Conservation (phyloP, 495 filamentous ascomycete genomes). For the Clohesyomyces aquaticus region DNA sequence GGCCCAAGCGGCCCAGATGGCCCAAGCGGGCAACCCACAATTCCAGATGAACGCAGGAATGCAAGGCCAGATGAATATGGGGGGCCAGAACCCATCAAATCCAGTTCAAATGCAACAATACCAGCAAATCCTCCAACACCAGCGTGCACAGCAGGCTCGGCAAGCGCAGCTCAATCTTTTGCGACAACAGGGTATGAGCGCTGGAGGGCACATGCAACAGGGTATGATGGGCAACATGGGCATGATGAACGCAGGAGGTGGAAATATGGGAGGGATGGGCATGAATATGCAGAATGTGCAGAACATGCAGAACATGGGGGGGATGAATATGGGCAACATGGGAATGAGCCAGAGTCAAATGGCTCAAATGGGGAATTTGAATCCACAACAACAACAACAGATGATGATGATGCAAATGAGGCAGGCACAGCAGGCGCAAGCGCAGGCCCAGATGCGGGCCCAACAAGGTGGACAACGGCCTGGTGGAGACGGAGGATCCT, state of each 20-base stretch:
- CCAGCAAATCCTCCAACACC: constrained; percentile 17
- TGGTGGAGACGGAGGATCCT: constrained; percentile 5
- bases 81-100: constrained; percentile 9
- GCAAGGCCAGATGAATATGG: constrained; percentile 19
- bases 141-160: constrained; percentile 23
- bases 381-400: constrained; percentile 31
- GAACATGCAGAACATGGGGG: constrained; percentile 16
- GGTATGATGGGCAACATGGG: constrained; percentile 20
- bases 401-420: constrained; percentile 12
- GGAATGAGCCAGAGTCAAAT: constrained; percentile 16
- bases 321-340: constrained; percentile 26
- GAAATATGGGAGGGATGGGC: constrained; percentile 20
- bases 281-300: constrained; percentile 5
- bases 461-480: constrained; percentile 7
- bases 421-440: constrained; percentile 8
- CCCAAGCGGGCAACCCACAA: neutral
- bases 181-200: constrained; percentile 25
- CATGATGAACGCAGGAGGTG: constrained; percentile 18
- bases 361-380: constrained; percentile 15
- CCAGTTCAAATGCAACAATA: constrained; percentile 30
- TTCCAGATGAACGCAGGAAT: neutral
- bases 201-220: constrained; percentile 12
- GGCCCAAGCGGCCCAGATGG: constrained; percentile 5
- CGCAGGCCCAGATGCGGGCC: neutral
- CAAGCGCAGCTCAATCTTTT: constrained; percentile 26